Base-by-base conservation (phyloP, 2,329 filamentous ascomycete genomes). In the Colletotrichum sp. region DNA sequence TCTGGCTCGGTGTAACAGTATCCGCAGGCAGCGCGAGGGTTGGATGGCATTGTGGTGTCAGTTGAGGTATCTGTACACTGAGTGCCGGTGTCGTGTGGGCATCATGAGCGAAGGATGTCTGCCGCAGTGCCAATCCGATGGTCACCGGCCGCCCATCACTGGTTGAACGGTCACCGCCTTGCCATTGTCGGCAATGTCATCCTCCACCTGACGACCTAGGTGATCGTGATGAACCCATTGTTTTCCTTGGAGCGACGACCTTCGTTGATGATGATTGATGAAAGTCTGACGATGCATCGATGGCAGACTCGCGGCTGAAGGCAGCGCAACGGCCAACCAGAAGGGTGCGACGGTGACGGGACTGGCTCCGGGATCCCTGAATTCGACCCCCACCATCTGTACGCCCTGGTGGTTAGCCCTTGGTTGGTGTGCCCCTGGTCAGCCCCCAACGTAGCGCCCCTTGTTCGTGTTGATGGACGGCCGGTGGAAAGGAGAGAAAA, bases 331-430 rank as follows among this genome's bases (percentile, higher is more conserved):
- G 55, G 57, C 73, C 44, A 73, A 76, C 73, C 70, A 65, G 34
- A 63, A 26, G 24, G 28, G 24, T 32, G n/a, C 18, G 18, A 60
- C 57, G 44, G 72, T 65, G 64, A 69, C 74, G 74, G 74, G 74
- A 68, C 71, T 76, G 49, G 71, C 70, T 76, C 74, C 74, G 74
- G 64, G 21, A 59, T 30, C 34, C 34, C 64, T 36, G 59, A 21
- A 21, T 7, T 32, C 16, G 16, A 30, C 30, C 59, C 70, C 74
- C 69, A 72, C 64, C 9, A 9, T 21, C 44, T 52, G 44, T 16
- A 21, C 55, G 8, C 28, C 49, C 32, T 24, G 15, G 21, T 34
- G 16, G 44, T 49, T 3, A 49, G 52, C 62, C 72, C 62, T 60
- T 52, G 67, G 21, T 32, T 60, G 24, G 24, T 60, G 28, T 67